Evolutionary conservation across 2,329 filamentous ascomycete genomes (phyloP).

Genomic region (Fusarium buxicola): DNA sequence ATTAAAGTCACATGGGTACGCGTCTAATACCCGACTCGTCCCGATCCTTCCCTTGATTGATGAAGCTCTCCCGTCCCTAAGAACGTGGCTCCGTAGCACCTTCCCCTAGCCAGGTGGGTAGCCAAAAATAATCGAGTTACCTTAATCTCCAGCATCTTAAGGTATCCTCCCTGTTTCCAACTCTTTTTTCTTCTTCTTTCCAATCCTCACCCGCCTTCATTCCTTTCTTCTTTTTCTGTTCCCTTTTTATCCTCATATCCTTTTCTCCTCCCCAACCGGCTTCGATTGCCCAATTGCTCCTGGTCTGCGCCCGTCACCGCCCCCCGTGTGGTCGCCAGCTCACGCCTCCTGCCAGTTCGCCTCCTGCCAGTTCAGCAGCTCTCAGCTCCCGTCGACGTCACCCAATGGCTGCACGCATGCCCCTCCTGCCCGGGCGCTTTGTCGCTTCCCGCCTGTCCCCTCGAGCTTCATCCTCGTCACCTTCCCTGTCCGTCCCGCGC

Average conservation of each 20-base stretch:
- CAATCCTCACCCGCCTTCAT: conserved; percentile 2
- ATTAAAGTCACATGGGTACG: conserved; percentile 23
- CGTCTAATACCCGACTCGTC: conserved; percentile 1
- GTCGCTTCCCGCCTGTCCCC: conserved; percentile 35
- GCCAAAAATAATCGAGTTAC: conserved; percentile 11
- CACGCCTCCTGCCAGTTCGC: background rate
- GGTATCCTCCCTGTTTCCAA: conserved; percentile 1
- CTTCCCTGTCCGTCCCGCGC: conserved; percentile 24
- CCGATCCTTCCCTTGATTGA: conserved; percentile 16
- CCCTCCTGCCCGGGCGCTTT: conserved; percentile 45
- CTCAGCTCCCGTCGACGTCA: conserved; percentile 11
- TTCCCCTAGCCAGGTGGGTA: conserved; percentile 2
- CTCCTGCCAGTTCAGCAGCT: background rate
- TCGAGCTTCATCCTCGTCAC: conserved; percentile 30
- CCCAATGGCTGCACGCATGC: conserved; percentile 50
- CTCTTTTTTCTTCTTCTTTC: background rate
- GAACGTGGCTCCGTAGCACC: background rate
- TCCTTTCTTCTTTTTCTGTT: background rate
- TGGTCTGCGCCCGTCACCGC: conserved; percentile 20
- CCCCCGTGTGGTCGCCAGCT: conserved; percentile 28
- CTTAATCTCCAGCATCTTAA: conserved; percentile 4
- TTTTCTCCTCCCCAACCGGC: conserved; percentile 3
- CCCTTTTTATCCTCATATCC: background rate
- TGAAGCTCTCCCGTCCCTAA: conserved; percentile 12
- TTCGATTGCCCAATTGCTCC: conserved; percentile 6